These are phyloP conservation scores for Chrysosporium keratinophilum DNA, from an alignment of 2,329 filamentous ascomycete species.

Conservation along the genomic window DNA sequence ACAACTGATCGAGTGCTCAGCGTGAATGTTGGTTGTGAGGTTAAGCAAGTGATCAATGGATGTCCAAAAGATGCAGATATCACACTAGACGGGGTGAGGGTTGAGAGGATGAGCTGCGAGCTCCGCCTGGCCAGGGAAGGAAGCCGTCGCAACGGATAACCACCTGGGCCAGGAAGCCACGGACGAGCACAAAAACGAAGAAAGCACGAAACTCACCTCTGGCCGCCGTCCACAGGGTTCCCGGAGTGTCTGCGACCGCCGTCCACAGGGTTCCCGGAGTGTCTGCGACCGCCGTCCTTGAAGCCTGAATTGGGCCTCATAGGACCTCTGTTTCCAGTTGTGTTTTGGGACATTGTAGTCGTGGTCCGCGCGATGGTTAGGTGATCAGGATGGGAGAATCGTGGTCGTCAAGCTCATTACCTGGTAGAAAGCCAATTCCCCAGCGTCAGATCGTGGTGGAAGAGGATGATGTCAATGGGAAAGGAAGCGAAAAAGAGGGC, in stretches of 20 bases:
- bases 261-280: conserved; percentile 47
- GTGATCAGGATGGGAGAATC: conserved; percentile 30
- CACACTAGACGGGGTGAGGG: no score
- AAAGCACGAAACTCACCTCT: conserved; percentile 40
- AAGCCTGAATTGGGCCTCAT: conserved; percentile 42
- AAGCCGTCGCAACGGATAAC: neutral
- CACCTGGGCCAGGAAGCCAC: conserved; percentile 4
- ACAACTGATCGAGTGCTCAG: neutral
- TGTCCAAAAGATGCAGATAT: neutral
- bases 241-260: conserved; percentile 46
- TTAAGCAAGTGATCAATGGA: no score
- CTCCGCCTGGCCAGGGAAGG: neutral
- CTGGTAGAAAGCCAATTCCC: neutral
- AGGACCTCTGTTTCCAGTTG: conserved; percentile 34
- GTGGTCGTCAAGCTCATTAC: conserved; percentile 33
- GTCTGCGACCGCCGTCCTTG: conserved; percentile 47
- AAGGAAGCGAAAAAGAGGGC: conserved; percentile 26
- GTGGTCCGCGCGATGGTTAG: conserved; percentile 26
- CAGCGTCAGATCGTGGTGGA: neutral
- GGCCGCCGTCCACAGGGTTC: conserved; percentile 45
- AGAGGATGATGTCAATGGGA: conserved; percentile 10
- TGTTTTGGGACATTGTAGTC: conserved; percentile 30
- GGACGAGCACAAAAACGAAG: conserved; percentile 8
- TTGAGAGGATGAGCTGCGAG: neutral
- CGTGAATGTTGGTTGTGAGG: neutral